Base-by-base conservation (phyloP, 106 monocot species). In the Apostasia ramifera region DNA sequence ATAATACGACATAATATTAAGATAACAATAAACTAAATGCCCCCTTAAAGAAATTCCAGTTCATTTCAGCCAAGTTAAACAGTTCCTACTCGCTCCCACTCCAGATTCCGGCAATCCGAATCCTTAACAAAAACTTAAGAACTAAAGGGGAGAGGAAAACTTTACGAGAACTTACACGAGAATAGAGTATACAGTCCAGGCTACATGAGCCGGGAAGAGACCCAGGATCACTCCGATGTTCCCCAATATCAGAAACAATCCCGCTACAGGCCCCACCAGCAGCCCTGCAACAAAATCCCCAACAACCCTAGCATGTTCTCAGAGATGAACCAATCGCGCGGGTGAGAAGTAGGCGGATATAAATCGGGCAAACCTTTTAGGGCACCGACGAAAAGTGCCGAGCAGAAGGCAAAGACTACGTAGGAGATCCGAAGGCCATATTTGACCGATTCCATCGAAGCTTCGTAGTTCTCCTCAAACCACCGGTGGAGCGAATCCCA, bases 241-340 rank as follows among this genome's bases (percentile, higher is more conserved):
- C 40, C 95, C 95, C 6, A 84, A 4, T 2, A 95, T 84, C 68
- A 95, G 68, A 41, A 95, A 58, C 66, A 80, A 45, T 45, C 83
- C 95, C 8, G 95, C 88, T 0, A 95, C 53, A 5, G 95, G 95
- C 1, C 95, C 95, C 15, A 95, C 88, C 58, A 91, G 7, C 67
- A 86, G 7, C 37, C 79, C 94, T 94, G 80, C 71, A 70, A 61
- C 15, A 39, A 78, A 70, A 53, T 71, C 44, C 7, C 43, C 12
- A 58, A 54, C 54, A n/a, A 8, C 40, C 9, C 9, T 13, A 57
- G 12, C 7, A 44, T 15, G 4, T 1, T 52, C 40, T 37, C 1
- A 15, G 40, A 8, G n/a, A 53, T 47, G 45, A 50, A 12, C 11
- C 7, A n/a, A 1, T 8, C 13, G 65, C 45, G 13, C 47, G 40